phyloP scores from a whole-genome alignment of 148 eudicot genomes.

The Dysphania ambrosioides region DNA sequence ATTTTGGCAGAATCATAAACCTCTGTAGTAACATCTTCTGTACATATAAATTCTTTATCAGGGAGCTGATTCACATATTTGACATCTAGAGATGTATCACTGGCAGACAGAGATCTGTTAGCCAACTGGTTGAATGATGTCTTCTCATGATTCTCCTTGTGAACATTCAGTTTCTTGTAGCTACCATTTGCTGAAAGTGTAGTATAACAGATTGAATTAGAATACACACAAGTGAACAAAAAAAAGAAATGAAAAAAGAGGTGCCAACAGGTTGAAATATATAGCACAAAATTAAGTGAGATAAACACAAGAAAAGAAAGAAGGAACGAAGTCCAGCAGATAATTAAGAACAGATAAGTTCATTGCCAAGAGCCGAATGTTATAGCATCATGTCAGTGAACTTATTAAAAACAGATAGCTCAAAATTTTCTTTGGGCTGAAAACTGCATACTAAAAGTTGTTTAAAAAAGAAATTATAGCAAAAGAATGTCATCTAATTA shows the following conservation, averaged over 20 bases:
- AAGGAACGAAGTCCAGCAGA: neutral
- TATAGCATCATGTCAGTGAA: neutral
- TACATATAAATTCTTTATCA: slow-evolving; percentile 23
- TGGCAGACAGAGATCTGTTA: slow-evolving; percentile 25
- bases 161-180: slow-evolving; percentile 26
- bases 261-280: neutral
- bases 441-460: neutral
- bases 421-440: neutral
- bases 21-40: slow-evolving; percentile 29
- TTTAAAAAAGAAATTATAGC: no score
- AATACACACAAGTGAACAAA: neutral
- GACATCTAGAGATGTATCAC: slow-evolving; percentile 24
- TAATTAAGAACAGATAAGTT: neutral
- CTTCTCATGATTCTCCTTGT: slow-evolving; percentile 24
- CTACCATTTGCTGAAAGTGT: slow-evolving; percentile 35
- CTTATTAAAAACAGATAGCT: neutral
- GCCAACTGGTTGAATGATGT: slow-evolving; percentile 18
- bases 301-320: neutral
- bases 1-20: slow-evolving; percentile 31
- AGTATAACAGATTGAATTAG: slow-evolving; percentile 3
- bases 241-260: neutral
- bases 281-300: neutral
- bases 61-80: slow-evolving; percentile 31
- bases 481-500: no score
- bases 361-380: neutral